Evolutionary conservation across 176 grass and related monocot genomes (phyloP).

Genomic region (Phoenix dactylifera): DNA sequence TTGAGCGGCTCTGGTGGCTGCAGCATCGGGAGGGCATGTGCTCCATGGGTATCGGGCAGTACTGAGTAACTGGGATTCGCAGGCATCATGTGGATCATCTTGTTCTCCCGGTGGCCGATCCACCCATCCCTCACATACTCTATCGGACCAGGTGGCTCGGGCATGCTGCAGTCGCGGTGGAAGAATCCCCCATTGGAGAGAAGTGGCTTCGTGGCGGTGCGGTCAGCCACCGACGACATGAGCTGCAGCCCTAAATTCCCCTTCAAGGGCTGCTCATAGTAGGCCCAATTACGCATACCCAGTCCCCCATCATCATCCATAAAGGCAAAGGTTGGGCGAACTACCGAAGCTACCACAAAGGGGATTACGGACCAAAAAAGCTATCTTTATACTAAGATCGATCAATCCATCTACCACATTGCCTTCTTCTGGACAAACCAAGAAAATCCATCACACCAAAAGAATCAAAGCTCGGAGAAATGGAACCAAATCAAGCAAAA

Average conservation of each 20-base stretch:
- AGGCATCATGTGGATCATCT: slow-evolving; percentile 15
- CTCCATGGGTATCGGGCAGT: slow-evolving; percentile 13
- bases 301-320: slow-evolving; percentile 20
- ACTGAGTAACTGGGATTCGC: slow-evolving; percentile 3
- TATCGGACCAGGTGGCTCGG: too few relatives aligned
- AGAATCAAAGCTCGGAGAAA: background rate
- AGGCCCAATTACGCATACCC: slow-evolving; percentile 15
- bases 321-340: background rate
- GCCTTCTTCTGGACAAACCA: background rate
- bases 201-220: slow-evolving; percentile 1
- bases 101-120: slow-evolving; percentile 11
- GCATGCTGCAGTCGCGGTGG: too few relatives aligned
- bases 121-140: slow-evolving; percentile 7
- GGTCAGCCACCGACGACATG: slow-evolving; percentile 9
- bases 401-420: slow-evolving; percentile 14
- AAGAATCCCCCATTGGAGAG: background rate
- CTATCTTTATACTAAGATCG: background rate
- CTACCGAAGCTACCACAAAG: background rate
- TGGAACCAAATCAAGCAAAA: too few relatives aligned
- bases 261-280: slow-evolving; percentile 19
- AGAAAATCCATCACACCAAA: slow-evolving; percentile 10
- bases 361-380: background rate
- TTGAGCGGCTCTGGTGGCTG: background rate
- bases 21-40: background rate
- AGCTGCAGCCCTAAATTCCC: slow-evolving; percentile 17